A percentile compares a stretch with the other conserved stretches of the same genome.
phyloP scores from a whole-genome alignment of 768 basidiomycete species.

The Glaciozyma martinii region DNA sequence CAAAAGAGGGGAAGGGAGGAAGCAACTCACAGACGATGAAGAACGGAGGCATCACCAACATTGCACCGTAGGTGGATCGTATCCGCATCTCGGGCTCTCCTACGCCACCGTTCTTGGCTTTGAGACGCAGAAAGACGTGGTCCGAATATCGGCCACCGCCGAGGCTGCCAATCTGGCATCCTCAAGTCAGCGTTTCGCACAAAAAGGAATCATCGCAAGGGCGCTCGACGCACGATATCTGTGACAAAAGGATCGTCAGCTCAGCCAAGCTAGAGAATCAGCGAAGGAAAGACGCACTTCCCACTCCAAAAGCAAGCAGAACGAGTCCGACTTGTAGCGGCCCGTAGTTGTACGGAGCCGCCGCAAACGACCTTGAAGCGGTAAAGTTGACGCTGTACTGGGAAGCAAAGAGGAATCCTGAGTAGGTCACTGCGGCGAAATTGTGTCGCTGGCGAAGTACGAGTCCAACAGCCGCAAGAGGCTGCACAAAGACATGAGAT shows the following conservation, averaged over 20 bases:
- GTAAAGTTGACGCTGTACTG: constrained; percentile 66
- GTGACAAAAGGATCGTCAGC: background rate
- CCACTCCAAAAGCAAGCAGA: constrained; percentile 63
- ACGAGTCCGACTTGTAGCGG: constrained; percentile 66
- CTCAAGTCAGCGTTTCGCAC: background rate
- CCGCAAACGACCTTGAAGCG: constrained; percentile 57
- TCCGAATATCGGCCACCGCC: constrained; percentile 57
- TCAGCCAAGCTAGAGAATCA: background rate
- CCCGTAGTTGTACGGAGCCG: constrained; percentile 54
- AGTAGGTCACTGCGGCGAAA: constrained; percentile 14
- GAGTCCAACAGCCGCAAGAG: constrained; percentile 11
- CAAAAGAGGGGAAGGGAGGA: background rate
- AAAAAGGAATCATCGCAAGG: no score
- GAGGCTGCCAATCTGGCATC: constrained; percentile 51
- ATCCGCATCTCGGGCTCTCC: constrained; percentile 50
- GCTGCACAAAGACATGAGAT: background rate
- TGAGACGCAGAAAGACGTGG: constrained; percentile 44
- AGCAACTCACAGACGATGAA: constrained; percentile 46
- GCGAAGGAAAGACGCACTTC: constrained; percentile 39
- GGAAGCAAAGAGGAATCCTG: constrained; percentile 63
- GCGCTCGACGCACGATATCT: background rate
- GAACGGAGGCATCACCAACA: constrained; percentile 53
- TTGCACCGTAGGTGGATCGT: constrained; percentile 40
- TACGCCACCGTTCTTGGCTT: constrained; percentile 45
- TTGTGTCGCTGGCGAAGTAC: constrained; percentile 21